These are phyloP conservation scores for Harrya chromipes DNA, from an alignment of 768 basidiomycete species.

Conservation along the genomic window DNA sequence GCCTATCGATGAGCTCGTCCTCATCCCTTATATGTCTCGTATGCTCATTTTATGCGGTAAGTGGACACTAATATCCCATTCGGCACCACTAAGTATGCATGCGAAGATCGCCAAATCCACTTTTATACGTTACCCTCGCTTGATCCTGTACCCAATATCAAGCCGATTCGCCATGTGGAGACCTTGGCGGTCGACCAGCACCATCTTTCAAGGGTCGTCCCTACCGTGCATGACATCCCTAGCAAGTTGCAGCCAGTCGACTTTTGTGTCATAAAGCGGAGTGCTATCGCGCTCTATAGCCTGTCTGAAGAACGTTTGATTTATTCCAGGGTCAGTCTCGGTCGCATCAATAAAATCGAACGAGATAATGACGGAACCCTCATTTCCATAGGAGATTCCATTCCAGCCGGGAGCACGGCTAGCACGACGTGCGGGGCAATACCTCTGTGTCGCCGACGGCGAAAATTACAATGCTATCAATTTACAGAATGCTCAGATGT, in stretches of 20 bases:
- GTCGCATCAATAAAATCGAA: background rate
- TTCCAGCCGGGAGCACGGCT: slow-evolving; percentile 54
- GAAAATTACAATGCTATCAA: slow-evolving; percentile 77
- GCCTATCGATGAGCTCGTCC: slow-evolving; percentile 75
- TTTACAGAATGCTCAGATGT: slow-evolving; percentile 64
- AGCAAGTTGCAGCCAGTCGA: slow-evolving; percentile 53
- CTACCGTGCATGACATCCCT: slow-evolving; percentile 37
- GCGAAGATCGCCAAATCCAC: slow-evolving; percentile 59
- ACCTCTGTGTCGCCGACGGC: slow-evolving; percentile 72
- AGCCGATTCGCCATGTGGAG: slow-evolving; percentile 77
- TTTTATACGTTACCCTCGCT: slow-evolving; percentile 81
- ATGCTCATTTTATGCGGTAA: slow-evolving; percentile 71
- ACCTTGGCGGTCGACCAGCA: slow-evolving; percentile 81
- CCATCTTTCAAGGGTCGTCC: slow-evolving; percentile 53
- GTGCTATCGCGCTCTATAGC: slow-evolving; percentile 57
- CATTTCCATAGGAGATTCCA: slow-evolving; percentile 59
- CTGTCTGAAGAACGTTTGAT: slow-evolving; percentile 59
- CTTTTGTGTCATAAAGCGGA: slow-evolving; percentile 71
- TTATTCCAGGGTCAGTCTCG: slow-evolving; percentile 53
- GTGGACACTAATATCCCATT: slow-evolving; percentile 28
- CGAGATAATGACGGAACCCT: background rate
- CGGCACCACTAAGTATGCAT: background rate
- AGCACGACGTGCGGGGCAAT: slow-evolving; percentile 59
- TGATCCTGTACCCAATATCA: slow-evolving; percentile 64
- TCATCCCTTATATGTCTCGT: slow-evolving; percentile 73